phyloP scores from a whole-genome alignment of 1,284 basidiomycete genomes.

The Puccinia novopanici region DNA sequence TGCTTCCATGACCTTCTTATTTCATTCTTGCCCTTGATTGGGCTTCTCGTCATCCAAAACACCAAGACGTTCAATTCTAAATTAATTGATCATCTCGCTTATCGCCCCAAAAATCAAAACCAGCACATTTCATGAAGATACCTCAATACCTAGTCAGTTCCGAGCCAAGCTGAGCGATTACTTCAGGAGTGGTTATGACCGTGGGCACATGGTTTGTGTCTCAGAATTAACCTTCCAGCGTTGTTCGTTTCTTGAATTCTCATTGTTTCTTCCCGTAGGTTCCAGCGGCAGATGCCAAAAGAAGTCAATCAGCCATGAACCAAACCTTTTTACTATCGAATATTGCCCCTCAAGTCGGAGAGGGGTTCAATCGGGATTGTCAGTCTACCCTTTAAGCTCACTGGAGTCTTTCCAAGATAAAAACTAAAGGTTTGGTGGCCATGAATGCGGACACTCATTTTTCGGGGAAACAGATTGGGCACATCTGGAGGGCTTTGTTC shows the following conservation, averaged over 20 bases:
- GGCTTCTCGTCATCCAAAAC: not conserved
- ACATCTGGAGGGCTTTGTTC: slow-evolving; percentile 92
- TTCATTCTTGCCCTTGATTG: not conserved
- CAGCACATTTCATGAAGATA: slow-evolving; percentile 77
- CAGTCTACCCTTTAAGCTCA: not conserved
- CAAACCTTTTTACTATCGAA: slow-evolving; percentile 95
- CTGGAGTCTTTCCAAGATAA: not conserved
- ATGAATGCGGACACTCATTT: not conserved
- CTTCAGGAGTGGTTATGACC: slow-evolving; percentile 90
- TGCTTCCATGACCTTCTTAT: not conserved
- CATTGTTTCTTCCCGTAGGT: slow-evolving; percentile 20
- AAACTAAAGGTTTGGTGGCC: not conserved
- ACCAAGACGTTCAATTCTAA: slow-evolving; percentile 66
- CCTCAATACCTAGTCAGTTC: slow-evolving; percentile 74
- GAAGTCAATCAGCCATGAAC: slow-evolving; percentile 80
- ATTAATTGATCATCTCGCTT: slow-evolving; percentile 65
- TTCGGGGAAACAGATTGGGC: slow-evolving; percentile 68
- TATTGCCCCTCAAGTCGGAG: slow-evolving; percentile 96
- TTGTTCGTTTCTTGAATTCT: not conserved
- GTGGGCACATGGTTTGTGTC: slow-evolving; percentile 79
- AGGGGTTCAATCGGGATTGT: slow-evolving; percentile 95
- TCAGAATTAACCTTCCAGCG: not conserved
- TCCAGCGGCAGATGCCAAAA: slow-evolving; percentile 94
- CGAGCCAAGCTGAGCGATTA: slow-evolving; percentile 82
- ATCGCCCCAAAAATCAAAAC: not conserved